Conservation (phyloP, 1,139 yeast genomes). For the Debaryomycetaceae sp. region DNA sequence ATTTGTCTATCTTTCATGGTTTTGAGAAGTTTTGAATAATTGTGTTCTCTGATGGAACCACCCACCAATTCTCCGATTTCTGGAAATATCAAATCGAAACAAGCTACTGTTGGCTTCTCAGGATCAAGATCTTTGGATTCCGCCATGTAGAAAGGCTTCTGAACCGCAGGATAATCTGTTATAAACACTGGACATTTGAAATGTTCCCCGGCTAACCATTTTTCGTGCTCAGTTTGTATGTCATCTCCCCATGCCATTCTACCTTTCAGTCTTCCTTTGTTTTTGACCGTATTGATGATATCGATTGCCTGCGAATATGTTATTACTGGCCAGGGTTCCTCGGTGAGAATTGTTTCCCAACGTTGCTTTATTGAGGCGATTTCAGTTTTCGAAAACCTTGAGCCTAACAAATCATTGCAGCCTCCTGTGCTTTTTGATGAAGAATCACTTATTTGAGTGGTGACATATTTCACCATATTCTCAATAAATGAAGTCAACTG, state of each 20-base stretch:
- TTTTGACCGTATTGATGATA: slow-evolving; percentile 35
- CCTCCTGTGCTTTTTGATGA: slow-evolving; percentile 15
- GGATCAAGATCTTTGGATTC: slow-evolving; percentile 32
- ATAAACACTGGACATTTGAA: slow-evolving; percentile 80
- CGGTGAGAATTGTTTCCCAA: slow-evolving; percentile 30
- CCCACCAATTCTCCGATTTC: slow-evolving; percentile 96
- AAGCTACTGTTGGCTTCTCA: slow-evolving; percentile 66
- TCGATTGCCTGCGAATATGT: slow-evolving; percentile 75
- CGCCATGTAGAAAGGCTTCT: slow-evolving; percentile 92
- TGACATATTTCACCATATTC: slow-evolving; percentile 58
- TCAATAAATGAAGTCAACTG: slow-evolving; percentile 70
- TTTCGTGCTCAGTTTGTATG: slow-evolving; percentile 84
- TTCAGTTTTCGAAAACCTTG: slow-evolving; percentile 37
- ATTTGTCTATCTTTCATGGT: slow-evolving; percentile 52
- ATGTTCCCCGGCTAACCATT: slow-evolving; percentile 73
- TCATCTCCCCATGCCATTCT: slow-evolving; percentile 63
- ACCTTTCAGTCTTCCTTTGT: slow-evolving; percentile 23
- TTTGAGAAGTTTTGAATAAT: slow-evolving; percentile 40
- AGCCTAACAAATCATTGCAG: slow-evolving; percentile 39
- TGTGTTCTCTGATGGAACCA: slow-evolving; percentile 87
- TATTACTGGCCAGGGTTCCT: slow-evolving; percentile 62
- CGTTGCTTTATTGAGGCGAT: slow-evolving; percentile 22
- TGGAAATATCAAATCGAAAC: slow-evolving; percentile 86
- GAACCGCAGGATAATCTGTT: slow-evolving; percentile 75
- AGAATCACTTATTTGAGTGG: slow-evolving; percentile 26